These are phyloP conservation scores for Rhynchosporium agropyri DNA, from an alignment of 2,329 filamentous ascomycete genomes.

Conservation along the genomic window DNA sequence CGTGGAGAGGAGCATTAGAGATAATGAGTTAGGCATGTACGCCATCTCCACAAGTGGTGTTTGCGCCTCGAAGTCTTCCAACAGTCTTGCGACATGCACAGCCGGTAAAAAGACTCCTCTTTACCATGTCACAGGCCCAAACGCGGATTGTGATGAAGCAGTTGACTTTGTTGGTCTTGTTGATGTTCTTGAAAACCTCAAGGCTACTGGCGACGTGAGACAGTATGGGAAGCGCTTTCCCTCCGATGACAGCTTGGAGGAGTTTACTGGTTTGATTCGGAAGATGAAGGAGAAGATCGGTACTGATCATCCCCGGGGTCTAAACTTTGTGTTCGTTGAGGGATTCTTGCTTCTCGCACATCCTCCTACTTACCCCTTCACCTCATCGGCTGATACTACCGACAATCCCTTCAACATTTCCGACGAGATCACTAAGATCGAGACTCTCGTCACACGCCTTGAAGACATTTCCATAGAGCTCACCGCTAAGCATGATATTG, in stretches of 20 bases:
- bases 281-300: not conserved
- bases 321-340: constrained; percentile 28
- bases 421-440: not conserved
- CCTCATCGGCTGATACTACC: not conserved
- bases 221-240: constrained; percentile 4
- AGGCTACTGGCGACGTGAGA: not conserved
- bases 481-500: not conserved
- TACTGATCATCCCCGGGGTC: not conserved
- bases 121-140: constrained; percentile 22
- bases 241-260: not conserved
- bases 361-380: not conserved
- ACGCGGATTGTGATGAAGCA: constrained; percentile 29
- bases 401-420: not conserved
- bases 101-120: not conserved
- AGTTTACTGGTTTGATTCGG: not conserved
- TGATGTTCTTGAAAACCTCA: constrained; percentile 7
- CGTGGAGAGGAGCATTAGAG: not conserved
- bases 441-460: not conserved
- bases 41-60: not conserved
- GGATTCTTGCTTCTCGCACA: constrained; percentile 28
- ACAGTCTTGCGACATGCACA: not conserved
- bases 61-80: not conserved
- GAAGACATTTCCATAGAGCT: not conserved
- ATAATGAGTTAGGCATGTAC: constrained; percentile 19
- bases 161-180: constrained; percentile 29